Evolutionary conservation across 176 grass and related monocot genomes (phyloP).

Genomic region (Paspalum notatum): DNA sequence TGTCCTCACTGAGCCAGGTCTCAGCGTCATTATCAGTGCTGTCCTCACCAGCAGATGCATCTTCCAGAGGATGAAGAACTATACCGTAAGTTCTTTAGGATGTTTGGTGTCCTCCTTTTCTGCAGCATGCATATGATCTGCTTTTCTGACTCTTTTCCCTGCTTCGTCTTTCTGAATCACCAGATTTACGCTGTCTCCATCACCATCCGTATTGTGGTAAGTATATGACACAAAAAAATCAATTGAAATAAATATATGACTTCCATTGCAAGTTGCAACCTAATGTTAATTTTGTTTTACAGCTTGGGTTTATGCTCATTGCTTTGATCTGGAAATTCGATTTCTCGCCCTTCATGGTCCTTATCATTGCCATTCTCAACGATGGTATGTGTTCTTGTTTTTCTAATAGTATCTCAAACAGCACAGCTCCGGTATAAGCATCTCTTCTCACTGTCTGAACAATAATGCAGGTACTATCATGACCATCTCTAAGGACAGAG

Average conservation of each 20-base stretch:
- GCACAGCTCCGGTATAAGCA: neutral
- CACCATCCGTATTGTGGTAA: slow-evolving; percentile 97
- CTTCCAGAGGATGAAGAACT: slow-evolving; percentile 99
- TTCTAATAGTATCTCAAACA: neutral
- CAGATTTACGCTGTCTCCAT: slow-evolving; percentile 99
- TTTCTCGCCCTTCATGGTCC: slow-evolving; percentile 97
- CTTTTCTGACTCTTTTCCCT: slow-evolving; percentile 18
- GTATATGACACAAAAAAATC: slow-evolving; percentile 18
- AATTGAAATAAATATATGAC: neutral
- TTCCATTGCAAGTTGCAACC: neutral
- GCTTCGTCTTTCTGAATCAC: neutral
- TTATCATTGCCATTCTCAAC: slow-evolving; percentile 99
- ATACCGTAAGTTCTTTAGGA: slow-evolving; percentile 67
- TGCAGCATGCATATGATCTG: neutral
- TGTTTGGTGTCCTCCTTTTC: neutral
- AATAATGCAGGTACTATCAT: slow-evolving; percentile 83
- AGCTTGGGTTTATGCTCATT: slow-evolving; percentile 96
- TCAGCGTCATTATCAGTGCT: slow-evolving; percentile 96
- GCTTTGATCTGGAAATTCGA: slow-evolving; percentile 94
- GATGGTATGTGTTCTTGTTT: slow-evolving; percentile 61
- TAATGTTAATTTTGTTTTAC: slow-evolving; percentile 38
- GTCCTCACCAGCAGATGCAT: slow-evolving; percentile 98
- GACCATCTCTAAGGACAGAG: slow-evolving; percentile 98
- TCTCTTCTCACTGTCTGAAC: slow-evolving; percentile 14
- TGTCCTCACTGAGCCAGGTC: slow-evolving; percentile 94